Base-by-base conservation (phyloP, 495 filamentous ascomycete genomes). In the Hypoxylon rickii region DNA sequence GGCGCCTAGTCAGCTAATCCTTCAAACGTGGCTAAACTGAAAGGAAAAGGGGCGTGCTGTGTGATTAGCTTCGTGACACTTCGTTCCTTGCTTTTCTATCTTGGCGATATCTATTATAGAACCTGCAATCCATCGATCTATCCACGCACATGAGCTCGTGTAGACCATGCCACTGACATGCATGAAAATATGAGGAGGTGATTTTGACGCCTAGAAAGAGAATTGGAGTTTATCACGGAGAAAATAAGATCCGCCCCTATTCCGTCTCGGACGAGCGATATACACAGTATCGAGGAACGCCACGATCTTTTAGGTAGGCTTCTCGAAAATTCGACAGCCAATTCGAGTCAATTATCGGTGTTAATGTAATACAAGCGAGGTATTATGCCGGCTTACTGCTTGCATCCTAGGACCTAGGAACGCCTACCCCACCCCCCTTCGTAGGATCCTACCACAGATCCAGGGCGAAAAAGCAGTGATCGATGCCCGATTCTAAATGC, bases 401-500 rank as follows among this genome's bases (percentile, higher is more conserved):
- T n/a, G n/a, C n/a, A n/a, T n/a, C n/a, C n/a, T n/a, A n/a, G n/a
- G n/a, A n/a, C n/a, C n/a, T 26, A 7, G 2, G 31, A 19, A 38
- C 48, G 16, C 29, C 22, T 48, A 32, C 39, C 13, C 10, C 10
- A n/a, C 3, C 2, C 21, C 16, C 36, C 7, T 36, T 13, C 20
- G 3, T 21, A 42, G 1, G 4, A 1, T n/a, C 15, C n/a, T 19
- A 20, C 42, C 26, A 16, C 12, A 7, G 8, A 15, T 11, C n/a
- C n/a, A 45, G 33, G 32, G 13, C 41, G 42, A 16, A 15, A 19
- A 19, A 13, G 29, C 15, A 44, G 21, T n/a, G 44, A 49, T 44
- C 44, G 38, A 39, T 32, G 20, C 31, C 29, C 7, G n/a, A 17
- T 44, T 49, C 12, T 26, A 19, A 15, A 50, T 50, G 57, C 57